Evolutionary conservation across 2,329 filamentous ascomycete genomes (phyloP), one percentile per base, ranked within the genome.

Genomic region (Elsinoe batatas): DNA sequence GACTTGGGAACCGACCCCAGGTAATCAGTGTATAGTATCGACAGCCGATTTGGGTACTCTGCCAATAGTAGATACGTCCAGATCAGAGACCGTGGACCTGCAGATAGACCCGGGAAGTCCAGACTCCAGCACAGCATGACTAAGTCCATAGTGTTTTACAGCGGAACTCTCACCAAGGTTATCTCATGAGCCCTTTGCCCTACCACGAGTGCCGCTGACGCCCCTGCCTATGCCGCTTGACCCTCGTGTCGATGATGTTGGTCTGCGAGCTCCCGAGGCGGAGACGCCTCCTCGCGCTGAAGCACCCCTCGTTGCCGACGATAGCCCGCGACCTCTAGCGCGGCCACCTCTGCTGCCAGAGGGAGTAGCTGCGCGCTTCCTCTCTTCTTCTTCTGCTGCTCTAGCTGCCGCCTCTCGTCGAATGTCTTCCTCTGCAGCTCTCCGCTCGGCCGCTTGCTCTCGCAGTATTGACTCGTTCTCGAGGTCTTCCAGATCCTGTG

Each of bases 401-500:
- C 74, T 70, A 5, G 72, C 75, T 11, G 84, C 79, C 32, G 87
- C 87, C 61, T 90, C 88, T 54, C 83, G 80, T 57, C 88, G 79
- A 59, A 85, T 80, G 68, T 93, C 87, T 57, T 93, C 86, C 65
- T 95, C 91, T 2, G 80, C 79, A 44, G 84, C 86, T 50, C 82
- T 81, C 58, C 88, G 80, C 69, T 94, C 86, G 1, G 83, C 86
- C 44, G 87, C 88, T 63, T 89, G 84, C 66, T 88, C 86, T 64
- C 81, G 83, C 59, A 84, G 74, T 11, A 83, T 68, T 2, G 83
- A 83, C 67, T 97, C 91, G 54, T 83, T 84, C 70, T 97, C 91
- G 56, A 90, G 80, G 58, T 95, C 89, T n/a, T 82, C 78, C 37
- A 95, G 72, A 71, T 98, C 93, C 65, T 91, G 83, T 3, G 82